These are phyloP conservation scores for Globisporangium nodosum DNA, from an alignment of 352 stramenopile species.

Conservation along the genomic window DNA sequence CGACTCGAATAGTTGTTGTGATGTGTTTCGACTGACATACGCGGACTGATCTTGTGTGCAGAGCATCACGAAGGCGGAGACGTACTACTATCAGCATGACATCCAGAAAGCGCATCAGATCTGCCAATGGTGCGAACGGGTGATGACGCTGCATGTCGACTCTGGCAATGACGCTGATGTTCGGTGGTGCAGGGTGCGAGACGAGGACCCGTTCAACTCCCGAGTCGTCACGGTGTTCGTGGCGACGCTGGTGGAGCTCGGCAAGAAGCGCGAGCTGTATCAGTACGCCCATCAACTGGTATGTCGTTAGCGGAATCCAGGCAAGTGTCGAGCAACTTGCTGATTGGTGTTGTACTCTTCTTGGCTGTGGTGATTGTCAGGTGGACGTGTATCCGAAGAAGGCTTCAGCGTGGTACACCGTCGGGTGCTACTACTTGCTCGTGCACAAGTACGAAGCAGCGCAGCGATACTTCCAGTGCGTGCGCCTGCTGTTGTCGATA, in stretches of 20 bases:
- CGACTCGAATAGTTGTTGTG: background rate
- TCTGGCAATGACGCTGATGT: background rate
- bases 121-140: slow-evolving; percentile 50
- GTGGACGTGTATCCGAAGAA: slow-evolving; percentile 93
- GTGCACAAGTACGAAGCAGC: slow-evolving; percentile 93
- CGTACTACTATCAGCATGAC: slow-evolving; percentile 85
- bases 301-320: background rate
- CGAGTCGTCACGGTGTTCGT: slow-evolving; percentile 83
- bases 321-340: background rate
- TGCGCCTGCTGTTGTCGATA: slow-evolving; percentile 3
- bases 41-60: slow-evolving; percentile 12
- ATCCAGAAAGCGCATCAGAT: slow-evolving; percentile 73
- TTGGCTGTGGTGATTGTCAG: slow-evolving; percentile 15
- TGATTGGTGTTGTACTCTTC: background rate
- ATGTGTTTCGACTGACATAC: background rate
- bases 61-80: slow-evolving; percentile 72
- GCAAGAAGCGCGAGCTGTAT: slow-evolving; percentile 93
- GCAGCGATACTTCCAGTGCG: slow-evolving; percentile 94
- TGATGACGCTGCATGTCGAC: background rate
- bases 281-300: slow-evolving; percentile 94
- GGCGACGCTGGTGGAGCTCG: slow-evolving; percentile 88
- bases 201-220: slow-evolving; percentile 76
- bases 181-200: slow-evolving; percentile 41
- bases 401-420: slow-evolving; percentile 92
- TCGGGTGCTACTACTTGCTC: slow-evolving; percentile 95